Percentiles rank a stretch among this genome's conserved stretches.
Evolutionary conservation across 495 filamentous ascomycete genomes (phyloP).

Genomic region (Neurospora sp.): DNA sequence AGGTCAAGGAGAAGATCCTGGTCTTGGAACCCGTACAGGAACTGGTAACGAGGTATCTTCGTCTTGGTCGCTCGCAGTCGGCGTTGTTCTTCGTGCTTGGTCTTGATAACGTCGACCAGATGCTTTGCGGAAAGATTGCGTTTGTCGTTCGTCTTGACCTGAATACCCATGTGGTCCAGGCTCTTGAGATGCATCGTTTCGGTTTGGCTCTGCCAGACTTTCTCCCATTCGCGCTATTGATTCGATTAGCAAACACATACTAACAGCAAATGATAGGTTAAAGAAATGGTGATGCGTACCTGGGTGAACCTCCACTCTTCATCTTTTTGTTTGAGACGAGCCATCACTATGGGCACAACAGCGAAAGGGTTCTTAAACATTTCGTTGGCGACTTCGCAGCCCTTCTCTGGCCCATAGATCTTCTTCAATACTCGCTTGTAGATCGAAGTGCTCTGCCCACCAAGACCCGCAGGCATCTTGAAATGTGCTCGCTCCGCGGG

Average conservation of each 20-base stretch:
- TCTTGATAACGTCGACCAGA: conserved; percentile 73
- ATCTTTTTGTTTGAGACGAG: conserved; percentile 80
- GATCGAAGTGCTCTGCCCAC: conserved; percentile 89
- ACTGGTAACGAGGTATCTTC: conserved; percentile 58
- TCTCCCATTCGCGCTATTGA: conserved; percentile 88
- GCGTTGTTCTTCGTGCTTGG: conserved; percentile 76
- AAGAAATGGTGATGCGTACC: conserved; percentile 11
- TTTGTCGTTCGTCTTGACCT: conserved; percentile 75
- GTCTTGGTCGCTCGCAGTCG: conserved; percentile 51
- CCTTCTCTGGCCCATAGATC: conserved; percentile 83
- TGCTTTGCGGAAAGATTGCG: conserved; percentile 80
- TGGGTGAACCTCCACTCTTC: conserved; percentile 95
- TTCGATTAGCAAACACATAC: conserved; percentile 7
- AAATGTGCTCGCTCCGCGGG: conserved; percentile 61
- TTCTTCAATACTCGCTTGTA: conserved; percentile 97
- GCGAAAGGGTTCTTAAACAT: conserved; percentile 72
- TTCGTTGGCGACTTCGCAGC: conserved; percentile 68
- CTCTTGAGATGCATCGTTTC: conserved; percentile 87
- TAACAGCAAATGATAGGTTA: background rate
- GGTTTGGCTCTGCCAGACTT: conserved; percentile 93
- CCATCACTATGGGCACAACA: conserved; percentile 78
- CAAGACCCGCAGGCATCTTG: conserved; percentile 70
- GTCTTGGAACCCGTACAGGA: conserved; percentile 62
- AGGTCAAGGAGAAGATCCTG: conserved; percentile 71
- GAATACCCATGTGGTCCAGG: conserved; percentile 89